phyloP scores from a whole-genome alignment of 371 early-diverging fungal species.

The Entomophthora muscae region DNA sequence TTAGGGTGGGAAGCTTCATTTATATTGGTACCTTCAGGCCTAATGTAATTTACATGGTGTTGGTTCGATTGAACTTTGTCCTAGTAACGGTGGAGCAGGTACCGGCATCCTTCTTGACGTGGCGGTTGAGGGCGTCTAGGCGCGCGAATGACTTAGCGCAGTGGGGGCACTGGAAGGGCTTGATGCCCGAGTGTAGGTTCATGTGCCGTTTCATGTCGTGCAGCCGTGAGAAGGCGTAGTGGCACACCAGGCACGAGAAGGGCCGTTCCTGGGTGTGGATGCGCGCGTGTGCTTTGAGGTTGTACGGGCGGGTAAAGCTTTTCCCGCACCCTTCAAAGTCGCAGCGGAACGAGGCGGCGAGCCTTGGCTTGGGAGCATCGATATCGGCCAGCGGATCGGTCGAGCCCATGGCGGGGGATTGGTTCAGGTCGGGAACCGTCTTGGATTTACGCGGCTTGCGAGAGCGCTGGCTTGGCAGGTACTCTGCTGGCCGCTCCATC shows the following conservation, averaged over 20 bases:
- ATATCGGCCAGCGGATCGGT: too few relatives aligned
- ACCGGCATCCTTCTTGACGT: not conserved
- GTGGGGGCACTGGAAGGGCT: conserved; percentile 34
- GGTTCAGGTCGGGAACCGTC: too few relatives aligned
- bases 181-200: conserved; percentile 45
- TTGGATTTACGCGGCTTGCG: too few relatives aligned
- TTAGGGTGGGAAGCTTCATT: too few relatives aligned
- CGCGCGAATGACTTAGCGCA: conserved; percentile 56
- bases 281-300: conserved; percentile 63
- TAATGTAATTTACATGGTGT: too few relatives aligned
- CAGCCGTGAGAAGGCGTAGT: conserved; percentile 42
- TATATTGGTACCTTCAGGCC: too few relatives aligned
- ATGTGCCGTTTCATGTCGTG: conserved; percentile 73
- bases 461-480: too few relatives aligned
- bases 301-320: conserved; percentile 62
- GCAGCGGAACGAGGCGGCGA: too few relatives aligned
- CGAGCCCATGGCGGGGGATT: too few relatives aligned
- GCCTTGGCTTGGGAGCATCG: too few relatives aligned
- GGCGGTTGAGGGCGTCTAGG: conserved; percentile 11
- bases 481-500: too few relatives aligned
- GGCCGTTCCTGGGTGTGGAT: conserved; percentile 61
- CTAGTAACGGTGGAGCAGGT: not conserved
- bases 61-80: too few relatives aligned
- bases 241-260: conserved; percentile 44
- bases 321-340: conserved; percentile 39